Conservation (phyloP, 2,329 filamentous ascomycete species). For the Paecilomyces variotii region DNA sequence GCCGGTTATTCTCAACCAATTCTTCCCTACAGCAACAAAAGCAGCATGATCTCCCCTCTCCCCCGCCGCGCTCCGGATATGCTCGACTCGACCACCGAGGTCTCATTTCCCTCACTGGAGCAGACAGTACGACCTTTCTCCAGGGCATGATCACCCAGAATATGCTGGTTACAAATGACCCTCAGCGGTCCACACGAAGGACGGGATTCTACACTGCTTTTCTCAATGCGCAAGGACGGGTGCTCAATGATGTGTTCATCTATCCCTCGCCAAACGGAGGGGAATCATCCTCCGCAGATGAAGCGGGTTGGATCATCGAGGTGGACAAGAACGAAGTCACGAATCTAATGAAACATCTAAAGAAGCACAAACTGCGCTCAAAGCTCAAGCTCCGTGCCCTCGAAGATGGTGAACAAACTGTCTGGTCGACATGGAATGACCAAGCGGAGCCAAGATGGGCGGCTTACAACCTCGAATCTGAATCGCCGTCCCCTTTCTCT, state of each 20-base stretch:
- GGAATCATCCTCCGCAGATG: slow-evolving; percentile 9
- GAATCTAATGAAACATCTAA: slow-evolving; percentile 62
- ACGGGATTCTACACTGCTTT: slow-evolving; percentile 72
- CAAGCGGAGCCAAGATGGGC: slow-evolving; percentile 29
- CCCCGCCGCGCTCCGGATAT: slow-evolving; percentile 38
- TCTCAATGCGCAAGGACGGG: slow-evolving; percentile 72
- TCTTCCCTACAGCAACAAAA: slow-evolving; percentile 9
- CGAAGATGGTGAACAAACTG: slow-evolving; percentile 54
- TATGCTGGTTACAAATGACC: slow-evolving; percentile 43
- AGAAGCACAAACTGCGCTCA: slow-evolving; percentile 75
- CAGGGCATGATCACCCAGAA: slow-evolving; percentile 80
- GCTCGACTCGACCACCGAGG: slow-evolving; percentile 60
- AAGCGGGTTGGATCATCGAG: slow-evolving; percentile 64
- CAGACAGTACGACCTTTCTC: slow-evolving; percentile 73
- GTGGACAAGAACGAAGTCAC: slow-evolving; percentile 63
- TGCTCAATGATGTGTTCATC: slow-evolving; percentile 84
- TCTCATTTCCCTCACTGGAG: slow-evolving; percentile 70
- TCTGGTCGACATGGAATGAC: slow-evolving; percentile 71
- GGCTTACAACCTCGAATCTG: slow-evolving; percentile 29
- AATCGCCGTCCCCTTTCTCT: slow-evolving; percentile 22
- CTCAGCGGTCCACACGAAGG: slow-evolving; percentile 24
- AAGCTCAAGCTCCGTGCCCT: slow-evolving; percentile 65
- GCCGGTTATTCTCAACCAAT: slow-evolving; percentile 24
- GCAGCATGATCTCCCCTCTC: slow-evolving; percentile 19
- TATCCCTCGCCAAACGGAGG: slow-evolving; percentile 51